phyloP scores from a whole-genome alignment of 495 filamentous ascomycete genomes.

The Cladorrhinum samala region DNA sequence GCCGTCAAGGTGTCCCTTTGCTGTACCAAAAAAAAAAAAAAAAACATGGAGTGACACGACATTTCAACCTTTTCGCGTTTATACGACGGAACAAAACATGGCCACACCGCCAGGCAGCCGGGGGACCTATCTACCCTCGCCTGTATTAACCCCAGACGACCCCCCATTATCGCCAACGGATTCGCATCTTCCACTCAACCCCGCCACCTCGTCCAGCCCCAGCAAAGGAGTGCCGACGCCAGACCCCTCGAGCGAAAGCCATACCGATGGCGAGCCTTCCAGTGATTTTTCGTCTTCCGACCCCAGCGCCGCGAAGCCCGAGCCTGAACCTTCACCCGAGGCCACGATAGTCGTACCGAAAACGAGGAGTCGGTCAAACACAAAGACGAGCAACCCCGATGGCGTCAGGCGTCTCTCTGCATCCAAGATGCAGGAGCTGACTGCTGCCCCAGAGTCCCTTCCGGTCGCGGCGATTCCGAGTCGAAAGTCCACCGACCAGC shows the following conservation, averaged over 20 bases:
- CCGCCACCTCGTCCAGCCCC: slow-evolving; percentile 11
- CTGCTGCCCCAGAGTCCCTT: slow-evolving; percentile 46
- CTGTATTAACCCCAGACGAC: slow-evolving; percentile 12
- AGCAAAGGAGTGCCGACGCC: slow-evolving; percentile 24
- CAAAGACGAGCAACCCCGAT: slow-evolving; percentile 33
- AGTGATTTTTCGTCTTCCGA: slow-evolving; percentile 1
- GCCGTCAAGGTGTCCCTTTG: slow-evolving; percentile 3
- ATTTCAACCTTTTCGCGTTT: neutral
- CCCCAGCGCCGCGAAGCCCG: neutral
- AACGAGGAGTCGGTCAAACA: slow-evolving; percentile 26
- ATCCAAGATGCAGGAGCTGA: slow-evolving; percentile 49
- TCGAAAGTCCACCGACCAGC: slow-evolving; percentile 20
- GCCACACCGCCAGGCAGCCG: neutral
- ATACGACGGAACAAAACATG: neutral
- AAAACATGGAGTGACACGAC: neutral
- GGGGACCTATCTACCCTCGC: slow-evolving; percentile 13
- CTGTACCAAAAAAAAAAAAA: neutral
- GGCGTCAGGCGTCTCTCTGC: slow-evolving; percentile 50
- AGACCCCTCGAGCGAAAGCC: slow-evolving; percentile 29
- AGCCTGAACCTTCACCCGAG: neutral
- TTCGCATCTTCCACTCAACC: neutral
- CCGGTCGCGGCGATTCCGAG: slow-evolving; percentile 33
- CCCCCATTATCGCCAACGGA: neutral
- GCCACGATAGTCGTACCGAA: slow-evolving; percentile 3
- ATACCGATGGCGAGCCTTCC: slow-evolving; percentile 20